Base-by-base conservation (phyloP, 129 eudicot species). In the Gnaphalium uliginosum region DNA sequence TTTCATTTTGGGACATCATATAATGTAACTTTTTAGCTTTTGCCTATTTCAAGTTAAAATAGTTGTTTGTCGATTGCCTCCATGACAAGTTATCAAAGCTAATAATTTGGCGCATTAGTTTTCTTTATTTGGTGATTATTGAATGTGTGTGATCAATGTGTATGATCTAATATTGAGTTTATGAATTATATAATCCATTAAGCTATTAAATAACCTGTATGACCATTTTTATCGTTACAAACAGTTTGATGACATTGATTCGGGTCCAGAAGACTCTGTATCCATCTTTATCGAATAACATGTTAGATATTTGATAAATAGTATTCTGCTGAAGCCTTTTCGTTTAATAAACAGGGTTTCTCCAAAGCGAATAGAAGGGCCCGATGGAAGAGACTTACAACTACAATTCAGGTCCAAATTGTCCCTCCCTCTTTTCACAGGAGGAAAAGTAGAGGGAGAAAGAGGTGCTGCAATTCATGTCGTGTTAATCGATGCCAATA, bases 391-490 rank as follows among this genome's bases (percentile, higher is more conserved):
- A 81, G 91, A 87, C 68, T 86, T 95, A 66, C 94, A 95, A 83
- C 87, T 95, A 68, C 96, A 87, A 2, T 91, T 95, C 73, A 83
- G 90, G 83, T 85, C 97, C 76, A 91, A 85, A 84, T 72, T 95
- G 75, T 86, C 97, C 7, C 92, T 95, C 48, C 97, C 99, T 25
- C 99, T 95, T 62, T 95, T 89, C 54, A 95, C 99, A 0, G 97
- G 97, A 63, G 99, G 97, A 33, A 95, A 95, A 75, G 92, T 95
- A 25, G 99, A 95, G 82, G 99, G 99, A 59, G 99, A 95, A 81
- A 88, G 85, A 81, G 99, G 99, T 32, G 85, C 96, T 23, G 92
- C 95, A 70, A 86, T 95, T 73, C 99, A 89, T 65, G 75, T 95
- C 46, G 93, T 95, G 54, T 82, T 95, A 75, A 29, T 95, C 68